A percentile compares a stretch with the other conserved stretches of the same genome.
Conservation (phyloP, 2,329 filamentous ascomycete species). For the Thelonectria olida region DNA sequence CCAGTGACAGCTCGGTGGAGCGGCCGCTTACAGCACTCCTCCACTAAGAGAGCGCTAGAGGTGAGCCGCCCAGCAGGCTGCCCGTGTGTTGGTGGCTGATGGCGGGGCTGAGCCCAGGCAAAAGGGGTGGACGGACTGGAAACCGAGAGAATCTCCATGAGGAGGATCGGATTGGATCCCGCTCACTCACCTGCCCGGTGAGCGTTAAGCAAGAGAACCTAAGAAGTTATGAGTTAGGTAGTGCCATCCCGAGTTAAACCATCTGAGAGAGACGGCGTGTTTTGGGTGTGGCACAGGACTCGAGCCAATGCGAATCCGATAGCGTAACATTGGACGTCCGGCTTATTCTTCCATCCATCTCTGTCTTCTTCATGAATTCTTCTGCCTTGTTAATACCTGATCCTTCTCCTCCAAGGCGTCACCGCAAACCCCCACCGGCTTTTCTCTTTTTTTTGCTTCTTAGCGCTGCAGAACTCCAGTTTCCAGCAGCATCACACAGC, state of each 20-base stretch:
- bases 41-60: neutral
- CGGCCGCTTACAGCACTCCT: neutral
- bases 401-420: neutral
- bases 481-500: slow-evolving; percentile 1
- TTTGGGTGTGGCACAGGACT: too few species aligned
- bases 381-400: neutral
- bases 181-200: slow-evolving; percentile 24
- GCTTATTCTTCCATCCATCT: neutral
- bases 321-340: too few species aligned
- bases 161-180: slow-evolving; percentile 6
- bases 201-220: too few species aligned
- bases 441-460: slow-evolving; percentile 1
- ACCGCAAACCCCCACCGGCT: slow-evolving; percentile 3
- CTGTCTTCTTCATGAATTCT: neutral
- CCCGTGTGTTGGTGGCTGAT: slow-evolving; percentile 18
- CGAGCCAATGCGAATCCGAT: too few species aligned
- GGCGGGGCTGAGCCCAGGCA: slow-evolving; percentile 25
- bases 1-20: slow-evolving; percentile 1
- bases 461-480: slow-evolving; percentile 12
- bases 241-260: too few species aligned
- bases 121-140: slow-evolving; percentile 2
- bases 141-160: slow-evolving; percentile 8
- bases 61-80: neutral
- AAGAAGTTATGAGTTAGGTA: too few species aligned
- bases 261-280: neutral